Percentiles rank a stretch among this genome's conserved stretches.
phyloP scores from a whole-genome alignment of 306 rosid genomes.

The Rubus parviflorus region DNA sequence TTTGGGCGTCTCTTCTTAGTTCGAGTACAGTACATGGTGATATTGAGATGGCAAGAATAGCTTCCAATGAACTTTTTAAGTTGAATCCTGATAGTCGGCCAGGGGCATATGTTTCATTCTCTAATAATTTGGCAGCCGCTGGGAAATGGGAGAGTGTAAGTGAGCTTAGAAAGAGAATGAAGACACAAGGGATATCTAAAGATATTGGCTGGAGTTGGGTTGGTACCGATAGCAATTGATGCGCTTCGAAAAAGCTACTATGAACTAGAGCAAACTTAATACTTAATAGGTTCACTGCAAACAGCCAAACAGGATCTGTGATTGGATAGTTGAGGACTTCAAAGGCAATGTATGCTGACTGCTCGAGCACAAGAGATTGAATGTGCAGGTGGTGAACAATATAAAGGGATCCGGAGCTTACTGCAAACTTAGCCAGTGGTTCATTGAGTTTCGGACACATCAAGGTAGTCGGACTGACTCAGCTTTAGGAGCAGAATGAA shows the following conservation, averaged over 20 bases:
- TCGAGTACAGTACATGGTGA: constrained; percentile 76
- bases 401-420: background rate
- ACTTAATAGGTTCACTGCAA: background rate
- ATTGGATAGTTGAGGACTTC: background rate
- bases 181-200: constrained; percentile 63
- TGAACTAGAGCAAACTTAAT: background rate
- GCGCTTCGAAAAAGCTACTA: constrained; percentile 12
- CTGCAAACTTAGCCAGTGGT: constrained; percentile 5
- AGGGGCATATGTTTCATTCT: constrained; percentile 81
- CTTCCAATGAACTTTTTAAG: constrained; percentile 76
- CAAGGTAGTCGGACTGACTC: background rate
- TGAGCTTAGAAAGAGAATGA: constrained; percentile 85
- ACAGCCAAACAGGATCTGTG: background rate
- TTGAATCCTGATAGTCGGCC: constrained; percentile 59
- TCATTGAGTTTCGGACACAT: background rate
- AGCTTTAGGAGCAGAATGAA: background rate
- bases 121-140: constrained; percentile 84
- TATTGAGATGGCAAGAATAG: constrained; percentile 65
- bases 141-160: constrained; percentile 88
- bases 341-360: background rate
- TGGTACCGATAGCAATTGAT: constrained; percentile 48
- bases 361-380: background rate
- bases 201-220: constrained; percentile 70
- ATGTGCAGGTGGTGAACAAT: background rate
- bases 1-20: constrained; percentile 90